Conservation (phyloP, 148 eudicot genomes). For the Persicaria maculosa region DNA sequence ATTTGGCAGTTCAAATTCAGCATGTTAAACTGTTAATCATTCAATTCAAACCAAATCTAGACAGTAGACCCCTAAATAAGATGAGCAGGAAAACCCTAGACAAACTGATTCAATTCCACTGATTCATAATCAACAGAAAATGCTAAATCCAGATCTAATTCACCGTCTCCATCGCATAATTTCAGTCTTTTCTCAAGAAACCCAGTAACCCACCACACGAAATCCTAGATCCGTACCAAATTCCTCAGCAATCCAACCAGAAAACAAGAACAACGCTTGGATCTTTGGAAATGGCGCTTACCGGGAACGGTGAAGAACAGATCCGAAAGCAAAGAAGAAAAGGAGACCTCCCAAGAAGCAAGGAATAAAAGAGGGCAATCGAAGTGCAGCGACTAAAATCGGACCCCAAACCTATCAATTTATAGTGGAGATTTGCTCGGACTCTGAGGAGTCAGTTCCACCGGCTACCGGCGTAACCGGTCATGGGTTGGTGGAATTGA, state of each 20-base stretch:
- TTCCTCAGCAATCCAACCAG: neutral
- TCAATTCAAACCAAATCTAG: conserved; percentile 10
- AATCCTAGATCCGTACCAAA: neutral
- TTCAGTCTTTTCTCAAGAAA: neutral
- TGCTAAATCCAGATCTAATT: neutral
- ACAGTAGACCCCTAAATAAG: neutral
- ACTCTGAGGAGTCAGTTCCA: neutral
- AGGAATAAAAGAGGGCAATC: conserved; percentile 2
- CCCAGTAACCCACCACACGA: neutral
- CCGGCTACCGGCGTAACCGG: conserved; percentile 2
- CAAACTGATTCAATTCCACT: neutral
- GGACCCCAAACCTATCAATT: neutral
- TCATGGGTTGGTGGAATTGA: neutral
- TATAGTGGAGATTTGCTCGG: conserved; percentile 4
- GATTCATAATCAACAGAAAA: neutral
- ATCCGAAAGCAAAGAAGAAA: neutral
- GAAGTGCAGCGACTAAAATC: neutral
- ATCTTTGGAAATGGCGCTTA: conserved; percentile 5
- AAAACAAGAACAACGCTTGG: neutral
- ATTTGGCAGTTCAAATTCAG: neutral
- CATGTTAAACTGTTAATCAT: neutral
- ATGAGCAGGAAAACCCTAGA: neutral
- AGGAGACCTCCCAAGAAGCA: conserved; percentile 5
- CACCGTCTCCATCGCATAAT: neutral
- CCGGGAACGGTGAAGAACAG: neutral